Percentiles rank a stretch among this genome's conserved stretches.
Evolutionary conservation across 129 eudicot species (phyloP).

Genomic region (Flaveria sonorensis): DNA sequence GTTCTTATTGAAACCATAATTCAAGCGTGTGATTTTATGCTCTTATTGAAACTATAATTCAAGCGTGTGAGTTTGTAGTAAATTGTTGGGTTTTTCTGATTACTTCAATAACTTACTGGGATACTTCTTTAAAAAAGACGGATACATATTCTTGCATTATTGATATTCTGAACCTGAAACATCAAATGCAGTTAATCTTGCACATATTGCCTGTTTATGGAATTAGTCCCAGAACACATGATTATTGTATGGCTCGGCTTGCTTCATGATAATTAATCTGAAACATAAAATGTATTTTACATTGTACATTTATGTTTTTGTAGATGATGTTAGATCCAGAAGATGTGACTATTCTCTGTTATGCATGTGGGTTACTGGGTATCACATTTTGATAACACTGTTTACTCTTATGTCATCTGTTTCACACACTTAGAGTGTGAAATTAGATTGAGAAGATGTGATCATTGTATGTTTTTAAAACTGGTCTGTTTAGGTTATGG

Average conservation of each 20-base stretch:
- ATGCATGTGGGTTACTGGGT: background rate
- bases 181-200: background rate
- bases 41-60: background rate
- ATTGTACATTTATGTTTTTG: constrained; percentile 11
- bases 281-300: background rate
- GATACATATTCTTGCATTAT: background rate
- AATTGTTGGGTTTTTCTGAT: too few species aligned
- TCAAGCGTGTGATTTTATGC: background rate
- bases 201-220: background rate
- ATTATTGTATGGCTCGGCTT: background rate
- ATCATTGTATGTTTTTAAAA: constrained; percentile 4
- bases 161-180: background rate
- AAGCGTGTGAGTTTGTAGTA: background rate
- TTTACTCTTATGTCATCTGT: background rate
- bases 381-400: background rate
- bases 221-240: background rate
- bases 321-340: background rate
- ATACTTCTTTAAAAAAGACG: too few species aligned
- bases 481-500: background rate
- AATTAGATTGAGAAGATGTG: background rate
- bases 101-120: too few species aligned
- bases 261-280: background rate
- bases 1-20: background rate
- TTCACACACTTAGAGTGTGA: background rate
- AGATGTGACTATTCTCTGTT: background rate